phyloP scores from a whole-genome alignment of 2,329 filamentous ascomycete genomes.

The Fusarium floridanum region DNA sequence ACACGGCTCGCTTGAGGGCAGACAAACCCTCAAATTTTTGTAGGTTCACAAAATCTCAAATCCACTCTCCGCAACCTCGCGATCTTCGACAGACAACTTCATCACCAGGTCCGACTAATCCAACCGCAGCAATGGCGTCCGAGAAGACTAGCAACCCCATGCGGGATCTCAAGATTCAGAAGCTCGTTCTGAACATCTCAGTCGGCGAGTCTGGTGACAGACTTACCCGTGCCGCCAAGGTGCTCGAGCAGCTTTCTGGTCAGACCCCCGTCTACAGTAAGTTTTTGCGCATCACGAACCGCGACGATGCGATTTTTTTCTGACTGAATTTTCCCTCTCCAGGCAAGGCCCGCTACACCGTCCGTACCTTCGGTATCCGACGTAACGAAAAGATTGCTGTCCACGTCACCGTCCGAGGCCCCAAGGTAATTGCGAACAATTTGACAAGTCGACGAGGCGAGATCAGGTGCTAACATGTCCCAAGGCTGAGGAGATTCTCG shows the following conservation, averaged over 20 bases:
- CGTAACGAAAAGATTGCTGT: slow-evolving; percentile 99
- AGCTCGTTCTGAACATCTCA: slow-evolving; percentile 99
- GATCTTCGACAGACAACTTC: slow-evolving; percentile 50
- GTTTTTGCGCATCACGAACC: slow-evolving; percentile 50
- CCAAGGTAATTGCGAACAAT: slow-evolving; percentile 66
- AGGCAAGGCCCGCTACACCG: slow-evolving; percentile 99
- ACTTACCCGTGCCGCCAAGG: slow-evolving; percentile 99
- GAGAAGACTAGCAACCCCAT: slow-evolving; percentile 98
- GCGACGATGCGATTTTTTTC: slow-evolving; percentile 26
- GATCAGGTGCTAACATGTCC: slow-evolving; percentile 41
- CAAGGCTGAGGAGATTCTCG: slow-evolving; percentile 97
- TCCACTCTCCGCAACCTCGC: slow-evolving; percentile 42
- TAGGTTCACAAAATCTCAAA: slow-evolving; percentile 52
- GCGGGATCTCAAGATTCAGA: slow-evolving; percentile 99
- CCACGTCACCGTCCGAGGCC: slow-evolving; percentile 98
- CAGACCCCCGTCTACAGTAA: slow-evolving; percentile 99
- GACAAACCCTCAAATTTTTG: slow-evolving; percentile 57
- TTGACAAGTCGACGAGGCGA: neutral
- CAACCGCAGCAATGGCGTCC: slow-evolving; percentile 64
- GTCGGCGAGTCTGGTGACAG: slow-evolving; percentile 99
- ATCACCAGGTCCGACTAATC: slow-evolving; percentile 52
- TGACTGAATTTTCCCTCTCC: slow-evolving; percentile 35
- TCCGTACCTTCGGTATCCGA: slow-evolving; percentile 99
- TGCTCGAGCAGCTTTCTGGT: slow-evolving; percentile 99
- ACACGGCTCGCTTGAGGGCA: slow-evolving; percentile 53